Conservation (phyloP, 176 grass and related monocot genomes). For the Oropetium thomaeum region DNA sequence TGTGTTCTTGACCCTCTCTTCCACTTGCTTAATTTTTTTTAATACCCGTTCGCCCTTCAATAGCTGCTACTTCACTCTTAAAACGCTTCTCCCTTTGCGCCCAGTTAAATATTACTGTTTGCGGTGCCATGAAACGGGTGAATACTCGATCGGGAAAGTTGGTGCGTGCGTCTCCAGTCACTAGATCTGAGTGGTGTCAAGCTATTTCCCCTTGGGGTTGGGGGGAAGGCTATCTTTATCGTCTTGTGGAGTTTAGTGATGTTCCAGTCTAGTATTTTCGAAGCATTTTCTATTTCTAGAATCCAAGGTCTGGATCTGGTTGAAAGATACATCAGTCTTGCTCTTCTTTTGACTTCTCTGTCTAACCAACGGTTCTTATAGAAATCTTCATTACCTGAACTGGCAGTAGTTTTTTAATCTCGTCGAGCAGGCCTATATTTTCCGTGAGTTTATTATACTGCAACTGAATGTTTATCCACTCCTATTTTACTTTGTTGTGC, state of each 20-base stretch:
- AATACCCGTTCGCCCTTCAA: background rate
- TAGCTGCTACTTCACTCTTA: background rate
- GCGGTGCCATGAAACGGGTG: background rate
- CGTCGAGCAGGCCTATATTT: background rate
- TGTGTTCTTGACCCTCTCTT: background rate
- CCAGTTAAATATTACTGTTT: background rate
- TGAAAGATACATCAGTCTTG: background rate
- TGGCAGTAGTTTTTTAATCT: background rate
- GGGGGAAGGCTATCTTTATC: background rate
- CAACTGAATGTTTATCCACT: background rate
- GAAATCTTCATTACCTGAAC: background rate
- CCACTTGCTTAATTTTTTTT: background rate
- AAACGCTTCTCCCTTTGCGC: background rate
- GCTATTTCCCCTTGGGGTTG: background rate
- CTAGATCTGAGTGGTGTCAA: conserved; percentile 24
- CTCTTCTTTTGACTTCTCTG: background rate
- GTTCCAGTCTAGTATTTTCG: background rate
- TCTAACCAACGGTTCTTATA: background rate
- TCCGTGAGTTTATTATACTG: background rate
- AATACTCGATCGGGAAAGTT: background rate
- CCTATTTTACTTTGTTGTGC: background rate
- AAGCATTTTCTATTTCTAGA: background rate
- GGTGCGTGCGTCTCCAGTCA: background rate
- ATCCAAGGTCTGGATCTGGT: conserved; percentile 14
- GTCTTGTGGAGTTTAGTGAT: background rate